Evolutionary conservation across 2,329 filamentous ascomycete species (phyloP), one percentile per base, ranked within the genome.

Genomic region (Dothidotthia symphoricarpi): DNA sequence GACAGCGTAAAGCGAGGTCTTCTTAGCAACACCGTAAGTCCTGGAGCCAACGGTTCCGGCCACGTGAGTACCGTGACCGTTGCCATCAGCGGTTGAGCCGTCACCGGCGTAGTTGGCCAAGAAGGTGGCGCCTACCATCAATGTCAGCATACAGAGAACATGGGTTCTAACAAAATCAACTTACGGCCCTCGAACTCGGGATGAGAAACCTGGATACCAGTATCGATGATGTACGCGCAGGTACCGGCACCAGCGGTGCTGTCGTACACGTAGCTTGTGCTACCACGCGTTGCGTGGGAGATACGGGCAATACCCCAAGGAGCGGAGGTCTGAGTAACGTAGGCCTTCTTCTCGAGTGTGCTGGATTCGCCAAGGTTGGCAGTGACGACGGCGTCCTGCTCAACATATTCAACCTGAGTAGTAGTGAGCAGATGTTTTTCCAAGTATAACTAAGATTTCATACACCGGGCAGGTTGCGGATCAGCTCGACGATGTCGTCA

Each of bases 151-250:
- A n/a, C n/a, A n/a, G n/a, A n/a, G n/a, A n/a, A n/a, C n/a, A n/a
- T n/a, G n/a, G n/a, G n/a, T n/a, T n/a, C n/a, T n/a, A n/a, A n/a
- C n/a, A n/a, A n/a, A n/a, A n/a, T n/a, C n/a, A 24, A 55, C 51
- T 47, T 46, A 49, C 66, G 65, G 32, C 63, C 62, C 43, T 65
- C 65, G 16, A 69, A 68, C 24, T 69, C 65, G 7, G 61, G 36
- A 63, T 86, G 82, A 5, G 71, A 69, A 25, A 68, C 66, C 37
- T 68, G 67, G 58, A 85, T 78, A 49, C 82, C 82, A 5, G 81
- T 84, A 63, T 86, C 82, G 27, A 86, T 75, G 16, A 86, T 67
- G 59, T 80, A 86, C 17, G 74, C 75, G 15, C 76, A 82, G 53
- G 65, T 66, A 38, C 50, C 48, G 22, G 51, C 45, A 38, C 69